phyloP scores from a whole-genome alignment of 345 rosid genomes.

The Eucalyptus dawsonii region DNA sequence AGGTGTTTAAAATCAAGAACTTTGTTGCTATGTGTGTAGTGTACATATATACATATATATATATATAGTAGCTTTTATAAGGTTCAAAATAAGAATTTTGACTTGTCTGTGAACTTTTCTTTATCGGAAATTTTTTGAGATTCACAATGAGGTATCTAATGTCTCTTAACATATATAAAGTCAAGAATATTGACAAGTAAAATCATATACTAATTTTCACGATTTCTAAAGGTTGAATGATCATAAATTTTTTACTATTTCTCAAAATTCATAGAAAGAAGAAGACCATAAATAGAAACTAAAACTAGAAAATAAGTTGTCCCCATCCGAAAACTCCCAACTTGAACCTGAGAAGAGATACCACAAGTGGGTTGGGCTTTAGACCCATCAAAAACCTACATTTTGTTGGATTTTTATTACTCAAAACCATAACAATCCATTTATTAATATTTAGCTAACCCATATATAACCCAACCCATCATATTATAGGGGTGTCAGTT shows the following conservation, averaged over 20 bases:
- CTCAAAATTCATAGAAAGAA: background rate
- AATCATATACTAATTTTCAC: background rate
- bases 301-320: background rate
- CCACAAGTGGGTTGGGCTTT: background rate
- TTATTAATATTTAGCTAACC: background rate
- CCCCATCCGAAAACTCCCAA: background rate
- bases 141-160: background rate
- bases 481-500: no score
- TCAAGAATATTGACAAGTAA: background rate
- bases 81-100: background rate
- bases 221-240: background rate
- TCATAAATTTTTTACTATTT: background rate
- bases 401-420: background rate
- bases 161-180: background rate
- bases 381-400: background rate
- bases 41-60: background rate
- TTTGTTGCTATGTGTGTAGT: background rate
- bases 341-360: background rate
- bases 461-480: background rate
- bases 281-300: background rate
- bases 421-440: background rate
- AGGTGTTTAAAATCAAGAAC: background rate
- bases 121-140: background rate
- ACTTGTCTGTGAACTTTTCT: background rate
- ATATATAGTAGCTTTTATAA: background rate